Evolutionary conservation across 2,329 filamentous ascomycete genomes (phyloP), one percentile per base, ranked within the genome.

Genomic region (Hymenoscyphus occultus): DNA sequence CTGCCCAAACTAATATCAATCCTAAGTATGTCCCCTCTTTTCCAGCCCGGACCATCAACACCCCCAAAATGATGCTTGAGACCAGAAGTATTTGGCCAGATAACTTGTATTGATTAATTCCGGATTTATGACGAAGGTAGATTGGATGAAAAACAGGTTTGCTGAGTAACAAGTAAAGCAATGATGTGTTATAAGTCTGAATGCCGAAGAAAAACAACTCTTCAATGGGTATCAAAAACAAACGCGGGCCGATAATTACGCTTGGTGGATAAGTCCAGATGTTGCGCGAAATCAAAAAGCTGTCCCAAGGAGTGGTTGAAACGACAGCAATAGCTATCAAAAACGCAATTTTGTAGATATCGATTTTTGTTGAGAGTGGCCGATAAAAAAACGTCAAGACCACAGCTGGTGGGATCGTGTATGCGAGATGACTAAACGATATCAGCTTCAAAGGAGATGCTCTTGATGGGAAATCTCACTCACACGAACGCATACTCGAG

Each of bases 121-220:
- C 71, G 7, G 19, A 45, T 22, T 71, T 56, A 2, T 6, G 12
- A 45, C 58, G 57, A 3, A 88, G 74, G 69, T 84, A 84, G 14
- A 76, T 75, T 2, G 84, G 79, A 73, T 90, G 90, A 75, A 85
- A 84, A 10, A 78, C 72, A 1, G 83, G 80, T 74, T 90, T 91
- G 76, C 83, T 90, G 22, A 88, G 75, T 1, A 91, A 76, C 10
- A 90, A 80, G 71, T 92, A 92, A 9, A 92, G 74, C 60, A 91
- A 77, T 0, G 85, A 83, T 0, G 89, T 91, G 72, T 86, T 90
- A 76, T 90, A 92, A 1, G 90, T 92, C 76, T 92, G 90, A 31
- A 92, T 84, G 22, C 90, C 77, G 74, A 92, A 92, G 81, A 92
- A 92, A 77, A 92, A 92, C 4, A 92, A 76, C 74, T 92, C 90